Base-by-base conservation (phyloP, 2,329 filamentous ascomycete genomes). In the Gliomastix tumulicola region DNA sequence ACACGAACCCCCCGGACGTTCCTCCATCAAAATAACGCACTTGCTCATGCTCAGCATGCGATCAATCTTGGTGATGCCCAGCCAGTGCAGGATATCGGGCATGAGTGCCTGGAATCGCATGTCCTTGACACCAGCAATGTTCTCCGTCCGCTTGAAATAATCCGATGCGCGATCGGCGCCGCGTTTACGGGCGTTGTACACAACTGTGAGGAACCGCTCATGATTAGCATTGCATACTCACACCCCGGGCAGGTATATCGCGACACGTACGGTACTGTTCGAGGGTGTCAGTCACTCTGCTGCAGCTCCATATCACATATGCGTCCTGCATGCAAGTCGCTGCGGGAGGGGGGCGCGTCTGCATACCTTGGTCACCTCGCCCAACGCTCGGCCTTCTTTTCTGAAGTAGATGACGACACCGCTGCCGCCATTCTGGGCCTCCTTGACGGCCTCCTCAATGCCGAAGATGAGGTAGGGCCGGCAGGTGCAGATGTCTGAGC, bases 1-100 rank as follows among this genome's bases (percentile, higher is more conserved):
- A 13, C n/a, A 28, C 10, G 1, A 7, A n/a, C 13, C 13, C 25
- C 3, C 25, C 25, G n/a, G 11, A 28, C 25, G 10, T 16, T 28
- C 17, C 3, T 25, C 5, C 12, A 4, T 17, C 18, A 32, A n/a
- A 20, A 22, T 18, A 25, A 68, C 79, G 68, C 56, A 85, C 82
- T 97, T 94, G 63, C 87, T 94, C 92, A 97, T 97, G 66, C 87
- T 94, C 50, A 96, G 69, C 92, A 97, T 98, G 42, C 89, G 76
- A 60, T 98, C 92, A 55, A 98, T 97, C 72, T 97, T 97, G 57
- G 85, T 92, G 56, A 98, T 96, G 43, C 92, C 92, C 21, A 98
- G 76, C 92, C 92, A 97, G 63, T 97, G 92, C 37, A 97, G 73
- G 47, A 97, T 94, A 58, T 95, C 88, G 22, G 92, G 90, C 92